A percentile compares a stretch with the other conserved stretches of the same genome.
phyloP scores from a whole-genome alignment of 768 basidiomycete genomes.

The Crassisporium funariophilum region DNA sequence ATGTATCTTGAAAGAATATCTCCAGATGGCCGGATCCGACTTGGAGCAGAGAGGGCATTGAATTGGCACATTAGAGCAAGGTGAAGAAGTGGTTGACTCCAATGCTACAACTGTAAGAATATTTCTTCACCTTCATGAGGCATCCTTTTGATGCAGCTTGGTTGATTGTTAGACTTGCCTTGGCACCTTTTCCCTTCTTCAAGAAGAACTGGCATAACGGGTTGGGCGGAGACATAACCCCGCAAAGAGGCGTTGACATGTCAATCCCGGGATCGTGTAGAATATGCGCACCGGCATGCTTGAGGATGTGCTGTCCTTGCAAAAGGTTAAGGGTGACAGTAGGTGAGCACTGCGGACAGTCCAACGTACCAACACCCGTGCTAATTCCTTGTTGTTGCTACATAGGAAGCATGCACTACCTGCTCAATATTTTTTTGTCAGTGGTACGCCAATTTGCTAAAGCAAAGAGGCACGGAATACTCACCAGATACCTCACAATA shows the following conservation, averaged over 20 bases:
- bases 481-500: conserved; percentile 14
- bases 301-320: conserved; percentile 12
- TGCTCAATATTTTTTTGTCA: neutral
- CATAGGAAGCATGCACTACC: conserved; percentile 18
- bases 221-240: conserved; percentile 2
- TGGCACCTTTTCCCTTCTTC: conserved; percentile 7
- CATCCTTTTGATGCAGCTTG: conserved; percentile 1
- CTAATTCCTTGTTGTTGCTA: no score
- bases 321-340: conserved; percentile 8
- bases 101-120: neutral
- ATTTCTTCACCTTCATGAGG: neutral
- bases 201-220: conserved; percentile 11
- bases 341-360: conserved; percentile 13
- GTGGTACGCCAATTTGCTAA: neutral
- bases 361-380: no score
- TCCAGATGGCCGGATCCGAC: neutral
- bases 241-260: conserved; percentile 11
- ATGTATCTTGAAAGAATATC: neutral
- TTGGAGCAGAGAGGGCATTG: no score
- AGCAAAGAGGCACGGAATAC: no score
- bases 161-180: conserved; percentile 1
- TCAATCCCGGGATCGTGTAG: conserved; percentile 7
- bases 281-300: conserved; percentile 21
- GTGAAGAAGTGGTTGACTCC: neutral
- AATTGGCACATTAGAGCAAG: neutral